A percentile compares a stretch with the other conserved stretches of the same genome.
phyloP scores from a whole-genome alignment of 2,329 filamentous ascomycete species.

The Drechslerella coelobrocha region DNA sequence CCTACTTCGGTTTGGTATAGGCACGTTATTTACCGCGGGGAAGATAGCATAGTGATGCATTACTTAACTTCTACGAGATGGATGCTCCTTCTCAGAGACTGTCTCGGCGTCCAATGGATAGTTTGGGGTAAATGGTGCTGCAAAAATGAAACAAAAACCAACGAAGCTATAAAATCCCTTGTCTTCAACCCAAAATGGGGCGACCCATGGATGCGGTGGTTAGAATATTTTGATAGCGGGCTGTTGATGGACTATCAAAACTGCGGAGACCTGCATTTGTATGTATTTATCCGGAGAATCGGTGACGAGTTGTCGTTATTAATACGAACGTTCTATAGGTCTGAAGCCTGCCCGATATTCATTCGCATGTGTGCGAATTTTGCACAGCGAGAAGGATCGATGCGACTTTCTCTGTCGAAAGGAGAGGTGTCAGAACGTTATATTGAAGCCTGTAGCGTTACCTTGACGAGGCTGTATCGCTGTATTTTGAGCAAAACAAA shows the following conservation, averaged over 20 bases:
- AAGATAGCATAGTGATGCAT: conserved; percentile 4
- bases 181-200: neutral
- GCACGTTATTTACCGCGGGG: neutral
- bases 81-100: neutral
- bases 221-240: neutral
- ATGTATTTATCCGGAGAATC: neutral
- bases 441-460: too few species aligned
- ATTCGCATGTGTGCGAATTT: neutral
- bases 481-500: too few species aligned
- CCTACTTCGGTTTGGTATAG: neutral
- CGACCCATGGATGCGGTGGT: neutral
- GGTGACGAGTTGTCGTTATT: too few species aligned
- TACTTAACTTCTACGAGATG: neutral
- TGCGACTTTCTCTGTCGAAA: too few species aligned
- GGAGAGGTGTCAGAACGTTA: too few species aligned
- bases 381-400: neutral
- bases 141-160: neutral
- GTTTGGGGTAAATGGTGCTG: conserved; percentile 4
- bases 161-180: neutral
- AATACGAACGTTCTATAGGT: too few species aligned
- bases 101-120: neutral
- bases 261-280: neutral
- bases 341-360: neutral
- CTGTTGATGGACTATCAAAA: conserved; percentile 7
- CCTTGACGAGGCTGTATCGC: too few species aligned